phyloP scores from a whole-genome alignment of 73 alveolate species.

The Diophrys sp. region DNA sequence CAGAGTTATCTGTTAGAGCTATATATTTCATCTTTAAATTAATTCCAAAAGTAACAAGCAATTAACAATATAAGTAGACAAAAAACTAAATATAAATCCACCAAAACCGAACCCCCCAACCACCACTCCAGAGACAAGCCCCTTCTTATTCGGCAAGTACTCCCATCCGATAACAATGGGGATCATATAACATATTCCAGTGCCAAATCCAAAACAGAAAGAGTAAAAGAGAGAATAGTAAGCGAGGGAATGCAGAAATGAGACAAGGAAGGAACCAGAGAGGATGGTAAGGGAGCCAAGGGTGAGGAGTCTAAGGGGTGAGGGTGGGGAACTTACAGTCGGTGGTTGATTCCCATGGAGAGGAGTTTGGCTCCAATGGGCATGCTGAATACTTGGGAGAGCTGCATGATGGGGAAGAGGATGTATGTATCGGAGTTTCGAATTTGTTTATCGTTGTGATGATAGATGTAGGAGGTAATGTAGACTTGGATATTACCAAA shows the following conservation, averaged over 20 bases:
- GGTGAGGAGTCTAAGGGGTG: too few species aligned
- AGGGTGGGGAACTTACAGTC: too few species aligned
- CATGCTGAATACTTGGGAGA: constrained; percentile 34
- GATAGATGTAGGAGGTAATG: constrained; percentile 21
- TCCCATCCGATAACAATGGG: constrained; percentile 68
- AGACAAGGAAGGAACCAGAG: constrained; percentile 1
- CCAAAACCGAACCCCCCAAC: constrained; percentile 74
- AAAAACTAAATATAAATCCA: constrained; percentile 57
- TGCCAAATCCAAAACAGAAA: constrained; percentile 67
- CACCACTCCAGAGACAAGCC: constrained; percentile 64
- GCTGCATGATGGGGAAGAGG: constrained; percentile 20
- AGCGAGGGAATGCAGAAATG: background rate
- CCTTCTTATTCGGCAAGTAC: constrained; percentile 69
- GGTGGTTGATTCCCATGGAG: background rate
- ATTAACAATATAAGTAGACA: constrained; percentile 55
- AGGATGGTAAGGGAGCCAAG: too few species aligned
- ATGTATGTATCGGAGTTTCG: constrained; percentile 13
- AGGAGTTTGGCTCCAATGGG: constrained; percentile 44
- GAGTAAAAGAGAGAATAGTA: constrained; percentile 36
- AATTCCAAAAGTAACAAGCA: constrained; percentile 47
- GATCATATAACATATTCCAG: constrained; percentile 61
- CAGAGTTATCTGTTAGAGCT: constrained; percentile 30
- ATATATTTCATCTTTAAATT: constrained; percentile 22
- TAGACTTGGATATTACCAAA: constrained; percentile 36
- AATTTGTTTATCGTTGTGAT: background rate